Evolutionary conservation across 306 rosid genomes (phyloP).

Genomic region (Citrullus colocynthis): DNA sequence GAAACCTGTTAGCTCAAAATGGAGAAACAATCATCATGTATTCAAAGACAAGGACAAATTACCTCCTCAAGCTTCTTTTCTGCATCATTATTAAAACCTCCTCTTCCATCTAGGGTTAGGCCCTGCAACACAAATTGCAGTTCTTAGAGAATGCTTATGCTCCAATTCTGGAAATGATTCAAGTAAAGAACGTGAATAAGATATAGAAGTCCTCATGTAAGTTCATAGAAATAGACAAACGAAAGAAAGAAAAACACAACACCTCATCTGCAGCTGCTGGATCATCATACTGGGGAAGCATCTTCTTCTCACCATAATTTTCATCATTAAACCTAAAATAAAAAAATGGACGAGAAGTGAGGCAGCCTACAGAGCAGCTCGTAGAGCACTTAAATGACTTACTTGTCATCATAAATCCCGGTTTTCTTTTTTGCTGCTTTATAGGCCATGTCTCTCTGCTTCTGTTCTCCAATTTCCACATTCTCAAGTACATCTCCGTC

Average conservation of each 20-base stretch:
- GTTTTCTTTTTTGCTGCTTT: constrained; percentile 82
- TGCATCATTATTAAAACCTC: constrained; percentile 64
- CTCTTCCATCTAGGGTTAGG: constrained; percentile 65
- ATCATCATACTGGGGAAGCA: constrained; percentile 89
- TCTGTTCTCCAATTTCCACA: constrained; percentile 89
- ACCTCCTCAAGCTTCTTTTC: constrained; percentile 90
- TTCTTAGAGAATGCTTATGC: constrained; percentile 1
- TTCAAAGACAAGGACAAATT: constrained; percentile 7
- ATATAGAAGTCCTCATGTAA: not conserved
- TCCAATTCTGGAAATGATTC: constrained; percentile 10
- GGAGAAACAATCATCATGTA: not conserved
- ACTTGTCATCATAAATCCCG: constrained; percentile 77
- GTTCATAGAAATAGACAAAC: not conserved
- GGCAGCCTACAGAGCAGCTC: not conserved
- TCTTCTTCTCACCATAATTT: constrained; percentile 55
- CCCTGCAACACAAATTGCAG: constrained; percentile 36
- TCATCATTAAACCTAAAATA: constrained; percentile 81
- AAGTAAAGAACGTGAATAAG: not conserved
- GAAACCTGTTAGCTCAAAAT: not conserved
- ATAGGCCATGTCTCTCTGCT: constrained; percentile 67
- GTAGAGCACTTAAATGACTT: constrained; percentile 19
- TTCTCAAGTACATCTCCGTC: constrained; percentile 91
- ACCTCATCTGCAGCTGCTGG: constrained; percentile 63
- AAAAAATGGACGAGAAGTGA: not conserved
- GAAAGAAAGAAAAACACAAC: not conserved